A percentile compares a stretch with the other conserved stretches of the same genome.
Evolutionary conservation across 495 filamentous ascomycete species (phyloP).

Genomic region (Podospora anserina): DNA sequence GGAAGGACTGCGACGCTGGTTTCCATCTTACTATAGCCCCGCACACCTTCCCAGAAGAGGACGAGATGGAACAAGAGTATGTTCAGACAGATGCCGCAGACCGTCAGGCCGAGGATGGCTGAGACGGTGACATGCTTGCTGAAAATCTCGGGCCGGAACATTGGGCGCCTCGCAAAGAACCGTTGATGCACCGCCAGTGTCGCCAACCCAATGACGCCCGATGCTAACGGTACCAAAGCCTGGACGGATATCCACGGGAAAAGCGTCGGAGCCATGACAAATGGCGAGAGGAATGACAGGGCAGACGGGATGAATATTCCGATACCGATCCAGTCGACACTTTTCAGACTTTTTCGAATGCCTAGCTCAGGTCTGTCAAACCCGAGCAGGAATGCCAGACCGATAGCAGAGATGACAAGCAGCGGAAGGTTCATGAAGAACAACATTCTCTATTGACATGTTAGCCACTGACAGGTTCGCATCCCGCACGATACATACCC

Average conservation of each 20-base stretch:
- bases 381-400: conserved; percentile 39
- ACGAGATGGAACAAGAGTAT: conserved; percentile 63
- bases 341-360: conserved; percentile 40
- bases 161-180: conserved; percentile 44
- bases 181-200: conserved; percentile 52
- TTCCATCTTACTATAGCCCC: conserved; percentile 55
- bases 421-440: conserved; percentile 47
- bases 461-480: conserved; percentile 55
- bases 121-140: conserved; percentile 38
- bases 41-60: conserved; percentile 65
- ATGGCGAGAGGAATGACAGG: conserved; percentile 48
- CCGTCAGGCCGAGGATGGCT: conserved; percentile 43
- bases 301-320: conserved; percentile 51
- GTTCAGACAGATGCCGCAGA: conserved; percentile 43
- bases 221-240: conserved; percentile 54
- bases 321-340: conserved; percentile 61
- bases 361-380: conserved; percentile 28
- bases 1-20: conserved; percentile 62
- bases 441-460: conserved; percentile 33
- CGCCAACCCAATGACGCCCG: conserved; percentile 49
- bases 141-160: conserved; percentile 48
- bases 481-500: conserved; percentile 61
- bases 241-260: conserved; percentile 54
- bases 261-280: conserved; percentile 55
- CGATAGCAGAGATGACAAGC: conserved; percentile 33